Percentiles rank a stretch among this genome's conserved stretches.
Conservation (phyloP, 2,329 filamentous ascomycete species). For the Alternaria triticimaculans region DNA sequence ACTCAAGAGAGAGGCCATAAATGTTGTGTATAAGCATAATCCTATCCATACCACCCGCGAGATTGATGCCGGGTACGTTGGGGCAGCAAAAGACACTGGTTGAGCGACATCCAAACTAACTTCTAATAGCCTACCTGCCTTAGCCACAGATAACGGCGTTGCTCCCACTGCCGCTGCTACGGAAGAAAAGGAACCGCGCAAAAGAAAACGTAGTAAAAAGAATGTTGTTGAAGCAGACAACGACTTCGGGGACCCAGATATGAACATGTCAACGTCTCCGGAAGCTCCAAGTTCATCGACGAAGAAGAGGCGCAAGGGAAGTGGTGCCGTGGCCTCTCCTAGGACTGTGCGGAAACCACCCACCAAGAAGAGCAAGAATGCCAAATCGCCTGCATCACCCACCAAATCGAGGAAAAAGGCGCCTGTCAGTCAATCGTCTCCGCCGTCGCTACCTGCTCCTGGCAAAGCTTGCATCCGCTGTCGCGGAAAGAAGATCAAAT, state of each 20-base stretch:
- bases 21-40: conserved; percentile 47
- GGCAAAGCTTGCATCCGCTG: conserved; percentile 30
- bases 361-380: conserved; percentile 26
- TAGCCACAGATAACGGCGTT: conserved; percentile 5
- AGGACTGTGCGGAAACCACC: conserved; percentile 8
- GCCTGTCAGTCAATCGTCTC: conserved; percentile 3
- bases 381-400: conserved; percentile 22
- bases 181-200: conserved; percentile 17
- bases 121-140: conserved; percentile 7
- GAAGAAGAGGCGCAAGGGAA: conserved; percentile 33
- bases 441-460: conserved; percentile 15
- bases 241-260: conserved; percentile 16
- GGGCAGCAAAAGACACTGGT: background rate
- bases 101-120: background rate
- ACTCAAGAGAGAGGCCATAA: conserved; percentile 41
- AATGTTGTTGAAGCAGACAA: conserved; percentile 18
- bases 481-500: conserved; percentile 41
- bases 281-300: conserved; percentile 20
- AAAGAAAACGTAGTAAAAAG: conserved; percentile 29
- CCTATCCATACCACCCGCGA: conserved; percentile 32
- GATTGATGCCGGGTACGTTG: conserved; percentile 27
- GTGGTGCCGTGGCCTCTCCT: conserved; percentile 4
- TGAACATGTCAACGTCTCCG: conserved; percentile 32
- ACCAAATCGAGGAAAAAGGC: conserved; percentile 21
- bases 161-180: conserved; percentile 4